phyloP scores from a whole-genome alignment of 1,139 yeast genomes.

The Debaryomycetaceae sp. region DNA sequence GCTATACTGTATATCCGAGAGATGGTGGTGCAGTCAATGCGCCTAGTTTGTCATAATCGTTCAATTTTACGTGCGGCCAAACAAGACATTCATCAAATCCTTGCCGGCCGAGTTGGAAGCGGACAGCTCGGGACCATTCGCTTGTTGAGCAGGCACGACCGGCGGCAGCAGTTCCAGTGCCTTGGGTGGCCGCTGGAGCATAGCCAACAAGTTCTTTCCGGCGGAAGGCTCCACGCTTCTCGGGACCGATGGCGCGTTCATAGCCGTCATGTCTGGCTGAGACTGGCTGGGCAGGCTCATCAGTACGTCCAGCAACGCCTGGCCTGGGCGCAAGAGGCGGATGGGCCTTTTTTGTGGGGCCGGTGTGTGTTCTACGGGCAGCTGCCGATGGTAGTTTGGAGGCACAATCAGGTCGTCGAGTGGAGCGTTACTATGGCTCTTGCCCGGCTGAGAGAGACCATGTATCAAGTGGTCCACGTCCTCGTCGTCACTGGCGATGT shows the following conservation, averaged over 20 bases:
- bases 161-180: slow-evolving; percentile 1
- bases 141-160: no score
- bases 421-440: background rate
- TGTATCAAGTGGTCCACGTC: slow-evolving; percentile 9
- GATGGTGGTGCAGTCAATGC: no score
- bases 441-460: slow-evolving; percentile 3
- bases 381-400: slow-evolving; percentile 3
- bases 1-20: no score
- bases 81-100: background rate
- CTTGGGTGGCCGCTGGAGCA: slow-evolving; percentile 6
- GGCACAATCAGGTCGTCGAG: slow-evolving; percentile 1
- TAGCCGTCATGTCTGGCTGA: no score
- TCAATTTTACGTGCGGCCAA: background rate
- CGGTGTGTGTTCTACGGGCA: no score
- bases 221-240: slow-evolving; percentile 4
- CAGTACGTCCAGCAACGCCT: slow-evolving; percentile 11
- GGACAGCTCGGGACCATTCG: background rate
- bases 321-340: slow-evolving; percentile 21
- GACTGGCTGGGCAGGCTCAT: background rate
- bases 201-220: slow-evolving; percentile 8
- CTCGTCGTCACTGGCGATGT: slow-evolving; percentile 28
- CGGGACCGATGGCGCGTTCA: background rate
- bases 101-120: background rate
- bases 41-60: no score
- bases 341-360: slow-evolving; percentile 11